These are phyloP conservation scores for Amphibolis antarctica DNA, from an alignment of 106 monocot genomes.

Conservation along the genomic window DNA sequence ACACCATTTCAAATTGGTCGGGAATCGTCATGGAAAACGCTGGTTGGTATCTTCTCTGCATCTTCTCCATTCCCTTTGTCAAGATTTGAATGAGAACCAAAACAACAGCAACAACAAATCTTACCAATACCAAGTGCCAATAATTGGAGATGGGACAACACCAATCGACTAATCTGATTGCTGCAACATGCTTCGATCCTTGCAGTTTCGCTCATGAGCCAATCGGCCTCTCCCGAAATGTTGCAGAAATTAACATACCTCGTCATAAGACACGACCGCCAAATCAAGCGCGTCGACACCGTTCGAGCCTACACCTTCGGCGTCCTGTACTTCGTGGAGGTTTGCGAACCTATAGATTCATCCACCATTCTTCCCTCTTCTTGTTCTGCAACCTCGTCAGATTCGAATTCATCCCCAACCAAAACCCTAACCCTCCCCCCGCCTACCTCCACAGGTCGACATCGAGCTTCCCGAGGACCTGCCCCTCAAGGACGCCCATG, in stretches of 20 bases:
- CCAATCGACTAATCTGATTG: too few relatives aligned
- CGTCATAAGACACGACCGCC: conserved; percentile 59
- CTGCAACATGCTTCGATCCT: neutral
- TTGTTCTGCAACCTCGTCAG: neutral
- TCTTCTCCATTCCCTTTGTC: neutral
- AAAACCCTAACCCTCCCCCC: too few relatives aligned
- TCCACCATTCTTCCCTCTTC: neutral
- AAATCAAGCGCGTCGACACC: conserved; percentile 76
- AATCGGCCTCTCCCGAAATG: conserved; percentile 84
- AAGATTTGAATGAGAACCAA: neutral
- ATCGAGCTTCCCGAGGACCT: conserved; percentile 66
- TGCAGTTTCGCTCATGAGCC: conserved; percentile 79
- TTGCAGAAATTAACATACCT: conserved; percentile 86
- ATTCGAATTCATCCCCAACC: too few relatives aligned
- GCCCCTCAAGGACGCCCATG: conserved; percentile 62
- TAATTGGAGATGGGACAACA: too few relatives aligned
- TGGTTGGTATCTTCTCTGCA: conserved; percentile 26
- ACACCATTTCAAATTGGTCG: conserved; percentile 84
- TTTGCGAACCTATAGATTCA: conserved; percentile 20
- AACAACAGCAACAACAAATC: neutral
- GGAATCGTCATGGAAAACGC: conserved; percentile 89
- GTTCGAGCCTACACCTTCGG: conserved; percentile 98
- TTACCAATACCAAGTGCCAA: too few relatives aligned
- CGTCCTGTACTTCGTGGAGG: conserved; percentile 97
- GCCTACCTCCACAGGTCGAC: conserved; percentile 77